phyloP scores from a whole-genome alignment of 2,329 filamentous ascomycete species.

The Westerdykella ornata region DNA sequence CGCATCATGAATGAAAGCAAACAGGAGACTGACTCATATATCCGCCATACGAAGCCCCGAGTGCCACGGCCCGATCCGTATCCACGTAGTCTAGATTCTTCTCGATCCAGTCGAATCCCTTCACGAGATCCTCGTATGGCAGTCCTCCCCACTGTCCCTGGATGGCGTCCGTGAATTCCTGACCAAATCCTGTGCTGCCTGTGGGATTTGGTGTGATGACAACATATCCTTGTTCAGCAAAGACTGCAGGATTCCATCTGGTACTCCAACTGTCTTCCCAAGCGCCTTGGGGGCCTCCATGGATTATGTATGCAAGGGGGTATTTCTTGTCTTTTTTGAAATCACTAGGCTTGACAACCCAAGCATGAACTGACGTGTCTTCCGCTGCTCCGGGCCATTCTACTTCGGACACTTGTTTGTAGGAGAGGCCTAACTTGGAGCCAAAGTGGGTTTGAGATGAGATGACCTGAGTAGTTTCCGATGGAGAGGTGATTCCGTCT shows the following conservation, averaged over 20 bases:
- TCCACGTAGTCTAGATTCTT: constrained; percentile 62
- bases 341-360: constrained; percentile 56
- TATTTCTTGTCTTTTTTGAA: constrained; percentile 68
- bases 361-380: constrained; percentile 60
- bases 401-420: constrained; percentile 59
- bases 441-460: constrained; percentile 63
- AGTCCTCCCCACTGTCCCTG: constrained; percentile 74
- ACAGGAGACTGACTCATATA: constrained; percentile 32
- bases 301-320: constrained; percentile 71
- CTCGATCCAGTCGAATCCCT: constrained; percentile 68
- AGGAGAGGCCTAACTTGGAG: constrained; percentile 58
- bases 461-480: constrained; percentile 34
- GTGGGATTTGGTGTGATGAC: constrained; percentile 78
- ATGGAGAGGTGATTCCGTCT: constrained; percentile 20
- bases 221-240: constrained; percentile 81
- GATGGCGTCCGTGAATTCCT: constrained; percentile 70
- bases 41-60: constrained; percentile 54
- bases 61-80: constrained; percentile 60
- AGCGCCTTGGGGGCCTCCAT: constrained; percentile 74
- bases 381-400: constrained; percentile 59
- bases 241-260: constrained; percentile 79
- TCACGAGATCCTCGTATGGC: constrained; percentile 76
- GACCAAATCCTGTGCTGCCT: constrained; percentile 75
- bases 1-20: background rate
- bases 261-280: constrained; percentile 73